Evolutionary conservation across 495 filamentous ascomycete genomes (phyloP).

Genomic region (Aspergillus mulundensis): DNA sequence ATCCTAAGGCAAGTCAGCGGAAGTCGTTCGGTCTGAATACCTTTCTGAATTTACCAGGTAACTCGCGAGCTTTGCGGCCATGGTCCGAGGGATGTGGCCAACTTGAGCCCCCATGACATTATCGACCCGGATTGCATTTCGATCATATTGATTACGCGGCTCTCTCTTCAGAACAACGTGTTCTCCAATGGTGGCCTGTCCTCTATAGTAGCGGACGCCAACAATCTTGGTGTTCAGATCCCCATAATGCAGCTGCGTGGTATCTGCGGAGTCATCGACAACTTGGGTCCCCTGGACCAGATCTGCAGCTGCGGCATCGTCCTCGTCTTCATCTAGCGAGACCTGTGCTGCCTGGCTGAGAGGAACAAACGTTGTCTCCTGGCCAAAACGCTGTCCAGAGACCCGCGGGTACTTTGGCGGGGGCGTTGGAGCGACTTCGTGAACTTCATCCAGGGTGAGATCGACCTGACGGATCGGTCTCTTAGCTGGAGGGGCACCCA

Average conservation of each 20-base stretch:
- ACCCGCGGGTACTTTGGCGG: constrained; percentile 14
- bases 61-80: constrained; percentile 67
- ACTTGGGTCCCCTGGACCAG: constrained; percentile 34
- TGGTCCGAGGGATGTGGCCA: constrained; percentile 66
- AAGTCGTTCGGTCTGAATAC: neutral
- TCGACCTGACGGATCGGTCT: constrained; percentile 12
- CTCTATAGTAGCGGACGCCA: constrained; percentile 74
- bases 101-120: constrained; percentile 79
- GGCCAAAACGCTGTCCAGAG: constrained; percentile 30
- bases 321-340: constrained; percentile 32
- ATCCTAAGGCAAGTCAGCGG: constrained; percentile 41
- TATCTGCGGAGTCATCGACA: constrained; percentile 39
- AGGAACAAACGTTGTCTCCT: constrained; percentile 34
- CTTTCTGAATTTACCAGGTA: constrained; percentile 53
- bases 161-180: constrained; percentile 65
- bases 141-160: constrained; percentile 67
- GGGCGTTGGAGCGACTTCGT: neutral
- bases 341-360: constrained; percentile 30
- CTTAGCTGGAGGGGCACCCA: constrained; percentile 11
- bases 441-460: constrained; percentile 7
- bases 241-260: constrained; percentile 48
- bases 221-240: constrained; percentile 64
- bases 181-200: constrained; percentile 67
- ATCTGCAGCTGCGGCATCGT: constrained; percentile 34
- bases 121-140: constrained; percentile 73